Evolutionary conservation across 129 eudicot species (phyloP), one percentile per base, ranked within the genome.

Genomic region (Oenanthe sinensis): DNA sequence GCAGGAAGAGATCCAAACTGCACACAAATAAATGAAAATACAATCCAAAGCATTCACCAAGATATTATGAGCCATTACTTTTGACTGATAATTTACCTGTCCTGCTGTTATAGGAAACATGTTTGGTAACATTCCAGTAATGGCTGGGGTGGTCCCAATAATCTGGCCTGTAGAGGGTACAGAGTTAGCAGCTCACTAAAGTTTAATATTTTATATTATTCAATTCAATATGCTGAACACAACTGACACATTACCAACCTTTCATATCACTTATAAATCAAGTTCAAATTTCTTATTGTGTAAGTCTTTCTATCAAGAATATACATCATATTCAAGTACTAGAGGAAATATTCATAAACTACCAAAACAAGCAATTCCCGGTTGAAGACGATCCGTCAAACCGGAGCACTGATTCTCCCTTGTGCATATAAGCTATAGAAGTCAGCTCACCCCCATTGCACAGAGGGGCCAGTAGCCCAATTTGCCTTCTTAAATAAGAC

Each of bases 401-500:
- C 91, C 87, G 79, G 89, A 87, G 94, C 92, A 91, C 75, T 85
- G 93, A 78, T 90, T 86, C 92, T 86, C 91, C 90, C 91, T 92
- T 90, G 97, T 86, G 88, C 93, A 94, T 84, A 84, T 83, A 93
- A 89, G 98, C 98, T 93, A 89, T 90, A 95, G 96, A 91, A 87
- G 97, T 92, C 91, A 90, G 95, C 97, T 96, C 99, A 96, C 97
- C 87, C 99, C 96, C 97, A 92, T 87, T 91, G 97, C 96, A 94
- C 89, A 91, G 93, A 91, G 96, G 68, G 98, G 91, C 97, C 86
- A 91, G 92, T 86, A 87, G 97, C 97, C 97, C 96, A 90, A 95
- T 89, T 91, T 90, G 90, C 97, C 99, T 92, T 96, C 97, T 92
- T 90, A 92, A 92, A 92, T 86, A 87, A 86, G 87, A 90, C 79